Evolutionary conservation across 805 yeast species (phyloP).

Genomic region (Spathaspora boniae): DNA sequence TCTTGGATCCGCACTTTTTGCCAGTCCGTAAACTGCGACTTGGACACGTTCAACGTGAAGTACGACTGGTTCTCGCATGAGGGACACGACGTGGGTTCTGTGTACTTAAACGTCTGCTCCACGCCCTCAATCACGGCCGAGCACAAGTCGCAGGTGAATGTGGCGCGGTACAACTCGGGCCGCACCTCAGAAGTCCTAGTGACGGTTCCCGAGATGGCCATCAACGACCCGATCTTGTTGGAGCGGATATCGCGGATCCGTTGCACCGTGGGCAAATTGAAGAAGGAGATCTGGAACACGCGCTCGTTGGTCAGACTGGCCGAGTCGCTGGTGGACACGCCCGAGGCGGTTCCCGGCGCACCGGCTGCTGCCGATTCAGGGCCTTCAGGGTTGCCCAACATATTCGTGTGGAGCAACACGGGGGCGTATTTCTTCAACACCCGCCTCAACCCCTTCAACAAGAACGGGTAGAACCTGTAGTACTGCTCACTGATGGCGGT

Average conservation of each 20-base stretch:
- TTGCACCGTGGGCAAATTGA: slow-evolving; percentile 75
- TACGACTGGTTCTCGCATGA: slow-evolving; percentile 81
- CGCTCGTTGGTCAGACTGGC: slow-evolving; percentile 56
- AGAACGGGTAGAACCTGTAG: slow-evolving; percentile 86
- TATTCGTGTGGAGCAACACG: slow-evolving; percentile 43
- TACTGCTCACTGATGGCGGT: slow-evolving; percentile 87
- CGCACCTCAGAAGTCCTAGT: slow-evolving; percentile 95
- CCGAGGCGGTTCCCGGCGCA: slow-evolving; percentile 2
- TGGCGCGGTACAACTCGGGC: slow-evolving; percentile 84
- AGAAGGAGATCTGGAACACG: slow-evolving; percentile 86
- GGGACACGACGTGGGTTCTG: slow-evolving; percentile 93
- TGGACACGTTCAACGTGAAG: slow-evolving; percentile 81
- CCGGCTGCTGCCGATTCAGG: slow-evolving; percentile 11
- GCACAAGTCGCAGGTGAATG: slow-evolving; percentile 88
- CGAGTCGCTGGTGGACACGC: slow-evolving; percentile 35
- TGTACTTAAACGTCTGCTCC: slow-evolving; percentile 88
- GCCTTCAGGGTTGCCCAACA: slow-evolving; percentile 41
- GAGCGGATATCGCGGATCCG: slow-evolving; percentile 89
- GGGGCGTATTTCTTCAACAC: slow-evolving; percentile 78
- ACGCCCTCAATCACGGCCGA: slow-evolving; percentile 81
- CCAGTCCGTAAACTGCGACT: slow-evolving; percentile 93
- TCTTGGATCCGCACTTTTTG: slow-evolving; percentile 94
- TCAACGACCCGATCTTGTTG: slow-evolving; percentile 79
- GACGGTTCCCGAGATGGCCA: slow-evolving; percentile 89
- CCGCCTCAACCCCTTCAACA: slow-evolving; percentile 68